These are phyloP conservation scores for Globisporangium okanoganense DNA, from an alignment of 352 stramenopile species.

Conservation along the genomic window DNA sequence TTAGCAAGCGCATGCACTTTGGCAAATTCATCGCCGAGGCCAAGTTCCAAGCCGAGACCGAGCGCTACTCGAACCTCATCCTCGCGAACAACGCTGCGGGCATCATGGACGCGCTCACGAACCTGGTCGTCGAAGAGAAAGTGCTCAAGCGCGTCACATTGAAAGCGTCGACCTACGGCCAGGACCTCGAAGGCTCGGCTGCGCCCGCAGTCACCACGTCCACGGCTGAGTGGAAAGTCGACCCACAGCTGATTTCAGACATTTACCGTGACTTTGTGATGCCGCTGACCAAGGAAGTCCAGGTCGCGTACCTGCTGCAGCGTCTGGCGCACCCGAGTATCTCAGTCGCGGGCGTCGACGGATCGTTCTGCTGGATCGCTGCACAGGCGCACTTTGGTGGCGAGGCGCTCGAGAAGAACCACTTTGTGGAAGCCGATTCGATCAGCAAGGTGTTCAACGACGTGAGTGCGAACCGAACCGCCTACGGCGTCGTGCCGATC, in stretches of 20 bases:
- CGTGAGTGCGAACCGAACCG: conserved; percentile 74
- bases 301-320: conserved; percentile 91
- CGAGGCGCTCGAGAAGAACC: conserved; percentile 34
- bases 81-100: conserved; percentile 90
- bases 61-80: conserved; percentile 93
- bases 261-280: conserved; percentile 99
- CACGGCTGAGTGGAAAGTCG: conserved; percentile 87
- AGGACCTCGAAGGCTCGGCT: conserved; percentile 61
- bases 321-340: conserved; percentile 76
- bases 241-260: conserved; percentile 94
- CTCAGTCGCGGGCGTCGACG: conserved; percentile 57
- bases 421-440: conserved; percentile 53
- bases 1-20: conserved; percentile 97
- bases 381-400: conserved; percentile 64
- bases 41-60: conserved; percentile 93
- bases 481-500: conserved; percentile 84
- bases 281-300: conserved; percentile 98
- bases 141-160: conserved; percentile 90
- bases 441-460: conserved; percentile 79
- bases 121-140: conserved; percentile 92
- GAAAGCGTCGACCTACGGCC: conserved; percentile 96
- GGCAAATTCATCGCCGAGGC: conserved; percentile 98
- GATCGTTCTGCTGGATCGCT: conserved; percentile 76
- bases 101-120: conserved; percentile 96
- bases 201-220: conserved; percentile 25